Evolutionary conservation across 352 stramenopile species (phyloP), one percentile per base, ranked within the genome.

Genomic region (Phytophthora macrochlamydospora): DNA sequence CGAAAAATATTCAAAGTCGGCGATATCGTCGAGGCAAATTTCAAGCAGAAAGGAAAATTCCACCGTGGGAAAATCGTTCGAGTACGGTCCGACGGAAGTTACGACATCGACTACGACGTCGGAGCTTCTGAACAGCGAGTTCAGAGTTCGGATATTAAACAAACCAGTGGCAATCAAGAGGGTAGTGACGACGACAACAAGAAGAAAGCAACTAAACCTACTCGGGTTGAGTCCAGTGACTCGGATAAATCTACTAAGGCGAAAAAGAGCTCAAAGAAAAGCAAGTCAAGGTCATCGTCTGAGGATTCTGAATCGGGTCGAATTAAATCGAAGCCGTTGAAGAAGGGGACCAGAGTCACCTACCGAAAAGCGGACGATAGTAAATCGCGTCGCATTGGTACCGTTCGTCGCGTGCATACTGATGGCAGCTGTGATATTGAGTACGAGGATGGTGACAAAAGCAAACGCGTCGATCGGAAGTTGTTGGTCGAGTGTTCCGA

Each of bases 341-440:
- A 75, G 51, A 77, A 76, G 33, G 69, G 72, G 3, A 56, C 40
- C 12, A 52, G 58, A 44, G 70, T 91, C 12, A 73, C 89, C 32
- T 85, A 69, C 62, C 51, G 65, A 4, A 79, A 78, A 44, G 78
- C 66, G 0, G 32, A 70, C 4, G 62, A 83, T 33, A 40, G 14
- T 0, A 81, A 74, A 44, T 62, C 68, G 3, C 59, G 67, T n/a
- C 69, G 75, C 1, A 48, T 78, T 56, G 71, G 73, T 6, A 54
- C 44, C 33, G 64, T 89, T 7, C 63, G 65, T 8, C 78, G 71
- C 5, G 52, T 86, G 0, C 83, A 87, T 54, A 71, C 69, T 0
- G 74, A 94, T 33, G 71, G 75, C 9, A 93, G 69, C 14, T 92
- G 73, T 32, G 86, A 93, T 38, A 30, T 96, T 1, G 50, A 73